Evolutionary conservation across 768 basidiomycete genomes (phyloP), one percentile per base, ranked within the genome.

Genomic region (Russula sp.): DNA sequence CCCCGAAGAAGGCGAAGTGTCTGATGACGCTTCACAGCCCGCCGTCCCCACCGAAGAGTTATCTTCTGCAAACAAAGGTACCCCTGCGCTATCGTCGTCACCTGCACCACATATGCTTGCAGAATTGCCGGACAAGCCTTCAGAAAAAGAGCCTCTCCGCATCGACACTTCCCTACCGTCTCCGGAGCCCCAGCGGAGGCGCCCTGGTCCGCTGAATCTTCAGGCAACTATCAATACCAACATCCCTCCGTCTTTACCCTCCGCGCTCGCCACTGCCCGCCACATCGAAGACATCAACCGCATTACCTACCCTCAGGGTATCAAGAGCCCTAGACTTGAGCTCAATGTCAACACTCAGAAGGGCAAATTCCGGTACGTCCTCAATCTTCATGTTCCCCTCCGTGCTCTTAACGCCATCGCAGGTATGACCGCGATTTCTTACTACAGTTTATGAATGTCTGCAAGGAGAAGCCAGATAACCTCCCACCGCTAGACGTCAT

Each of bases 371-470:
- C 84, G 88, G 92, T 91, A 76, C 65, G 70, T 71, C 24, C 20
- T 32, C 34, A 32, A 9, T 30, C 57, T 44, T 59, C 9, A 61
- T 24, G 42, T 50, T 13, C 16, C 55, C 20, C 51, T 2, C 3
- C 11, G 6, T 67, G 38, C 7, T 49, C 34, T 65, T 57, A 67
- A 36, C 53, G 32, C 26, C 58, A 10, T 55, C 30, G 20, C 66
- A 93, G 96, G 71, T 99, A 99, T 74, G 94, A 98, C 74, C 93
- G 95, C 40, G 93, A 95, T 22, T 99, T 99, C 85, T 83, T 99
- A 28, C 77, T 99, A 64, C 96, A 99, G 73, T 99, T 99, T 79
- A 94, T 97, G 91, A 76, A 78, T 26, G 77, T 96, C 65, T 99
- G 97, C 81, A 91, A 86, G 75, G 96, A 98, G 78, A 95, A 94